Evolutionary conservation across 257 asterid genomes (phyloP), one percentile per base, ranked within the genome.

Genomic region (Solanum megistacrolobum): DNA sequence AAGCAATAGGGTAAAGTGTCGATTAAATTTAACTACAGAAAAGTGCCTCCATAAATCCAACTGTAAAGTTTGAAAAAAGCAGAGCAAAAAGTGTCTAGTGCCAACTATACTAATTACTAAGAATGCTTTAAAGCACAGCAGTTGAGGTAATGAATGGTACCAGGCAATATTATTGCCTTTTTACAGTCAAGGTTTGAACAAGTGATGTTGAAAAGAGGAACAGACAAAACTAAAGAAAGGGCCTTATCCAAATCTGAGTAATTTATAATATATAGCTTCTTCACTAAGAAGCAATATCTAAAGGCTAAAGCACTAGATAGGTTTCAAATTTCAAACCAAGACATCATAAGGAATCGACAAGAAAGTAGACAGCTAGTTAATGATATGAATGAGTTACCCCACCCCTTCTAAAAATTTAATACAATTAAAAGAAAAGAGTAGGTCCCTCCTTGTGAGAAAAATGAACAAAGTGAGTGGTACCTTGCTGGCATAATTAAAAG

Each of bases 31-130:
- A 69, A 9, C 83, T 79, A 25, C 34, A 29, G 62, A 85, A 69
- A 85, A 69, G 48, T 46, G 38, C 13, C 81, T 31, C 29, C 29
- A 73, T 74, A 76, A 86, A 73, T 29, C 88, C 75, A 74, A 73
- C 88, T 52, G 88, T 86, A 86, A 86, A 86, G 88, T 73, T 11
- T 21, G 71, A 29, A 86, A 29, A 86, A 86, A 52, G 75, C 68
- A 35, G 36, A 72, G 8, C 4, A 72, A 86, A 52, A 48, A 74
- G 84, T 52, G 60, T 8, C 31, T 13, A 8, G 29, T 60, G 41
- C 84, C 52, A 86, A 46, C 88, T 86, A 38, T 72, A 52, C 71
- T 72, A 25, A 52, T 74, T 29, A 86, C 73, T 52, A 34, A 86
- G 83, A 72, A 46, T 68, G 83, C 88, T 71, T 86, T 20, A 46